A percentile compares a stretch with the other conserved stretches of the same genome.
These are phyloP conservation scores for Marasmius oreades DNA, from an alignment of 1,284 basidiomycete genomes.

Conservation along the genomic window DNA sequence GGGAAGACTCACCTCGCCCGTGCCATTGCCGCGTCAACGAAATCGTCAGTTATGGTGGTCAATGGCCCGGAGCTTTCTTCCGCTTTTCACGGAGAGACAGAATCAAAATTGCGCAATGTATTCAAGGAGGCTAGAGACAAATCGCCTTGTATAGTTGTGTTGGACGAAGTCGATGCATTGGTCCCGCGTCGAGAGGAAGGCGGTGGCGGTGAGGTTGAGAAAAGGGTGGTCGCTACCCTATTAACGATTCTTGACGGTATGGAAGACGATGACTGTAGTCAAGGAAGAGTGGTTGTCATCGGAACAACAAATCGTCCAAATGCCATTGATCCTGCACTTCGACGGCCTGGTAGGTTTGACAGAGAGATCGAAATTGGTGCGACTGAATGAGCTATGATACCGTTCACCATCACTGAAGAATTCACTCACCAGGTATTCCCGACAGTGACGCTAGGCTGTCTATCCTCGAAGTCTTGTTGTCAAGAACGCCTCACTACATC, in stretches of 20 bases:
- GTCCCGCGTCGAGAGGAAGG: constrained; percentile 89
- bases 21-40: constrained; percentile 80
- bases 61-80: constrained; percentile 95
- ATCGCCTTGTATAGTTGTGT: constrained; percentile 88
- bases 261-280: constrained; percentile 50
- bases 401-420: not conserved
- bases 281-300: constrained; percentile 83
- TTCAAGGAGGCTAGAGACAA: constrained; percentile 82
- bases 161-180: constrained; percentile 96
- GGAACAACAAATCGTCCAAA: constrained; percentile 98
- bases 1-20: constrained; percentile 93
- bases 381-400: constrained; percentile 13
- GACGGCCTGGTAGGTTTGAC: constrained; percentile 94
- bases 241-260: constrained; percentile 96
- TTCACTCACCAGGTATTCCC: constrained; percentile 70
- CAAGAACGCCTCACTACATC: constrained; percentile 78
- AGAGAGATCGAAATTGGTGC: constrained; percentile 94
- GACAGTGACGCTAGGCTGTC: constrained; percentile 78
- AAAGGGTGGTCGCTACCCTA: constrained; percentile 92
- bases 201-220: constrained; percentile 90
- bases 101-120: constrained; percentile 84
- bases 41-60: constrained; percentile 81
- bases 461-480: constrained; percentile 82
- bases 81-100: constrained; percentile 96
- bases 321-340: constrained; percentile 92